Evolutionary conservation across 2,329 filamentous ascomycete species (phyloP), one percentile per base, ranked within the genome.

Genomic region (Coniochaeta prunicola): DNA sequence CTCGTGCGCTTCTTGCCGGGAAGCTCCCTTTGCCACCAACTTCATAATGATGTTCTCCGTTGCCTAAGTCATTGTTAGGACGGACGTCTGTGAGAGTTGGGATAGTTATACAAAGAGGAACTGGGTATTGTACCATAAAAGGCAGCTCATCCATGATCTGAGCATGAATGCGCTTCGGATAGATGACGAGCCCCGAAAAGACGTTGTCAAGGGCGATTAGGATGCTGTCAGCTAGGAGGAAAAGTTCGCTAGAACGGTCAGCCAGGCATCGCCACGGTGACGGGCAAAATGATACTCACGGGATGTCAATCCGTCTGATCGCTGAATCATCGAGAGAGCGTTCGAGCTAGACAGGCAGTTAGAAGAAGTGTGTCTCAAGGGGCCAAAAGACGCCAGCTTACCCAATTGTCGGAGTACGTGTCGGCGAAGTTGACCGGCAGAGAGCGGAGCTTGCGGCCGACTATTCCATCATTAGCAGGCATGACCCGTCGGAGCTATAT

Each of bases 1-100:
- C 76, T 96, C 92, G 73, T 96, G 92, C 1, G 90, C 88, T 26
- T 92, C 90, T 71, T 96, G 91, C 56, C 91, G 79, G 10, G 84
- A 89, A 30, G 78, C 81, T 33, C 90, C 90, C 68, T 86, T 82
- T 59, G 85, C 83, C 30, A 87, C 84, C 59, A 93, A 80, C 64
- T 84, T 85, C 90, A 96, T 92, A 70, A 92, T 90, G 69, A 92
- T 86, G 64, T 82, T 80, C 69, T 83, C 77, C 8, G 87, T 92
- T 8, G 6, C 15, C n/a, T n/a, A n/a, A n/a, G n/a, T n/a, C n/a
- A n/a, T n/a, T n/a, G n/a, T n/a, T n/a, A n/a, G n/a, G n/a, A n/a
- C n/a, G n/a, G n/a, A n/a, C n/a, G n/a, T n/a, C n/a, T n/a, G n/a
- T n/a, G n/a, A n/a, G n/a, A n/a, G n/a, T n/a, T n/a, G n/a, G n/a